Conservation (phyloP, 768 basidiomycete species). For the Dentipellis sp. region DNA sequence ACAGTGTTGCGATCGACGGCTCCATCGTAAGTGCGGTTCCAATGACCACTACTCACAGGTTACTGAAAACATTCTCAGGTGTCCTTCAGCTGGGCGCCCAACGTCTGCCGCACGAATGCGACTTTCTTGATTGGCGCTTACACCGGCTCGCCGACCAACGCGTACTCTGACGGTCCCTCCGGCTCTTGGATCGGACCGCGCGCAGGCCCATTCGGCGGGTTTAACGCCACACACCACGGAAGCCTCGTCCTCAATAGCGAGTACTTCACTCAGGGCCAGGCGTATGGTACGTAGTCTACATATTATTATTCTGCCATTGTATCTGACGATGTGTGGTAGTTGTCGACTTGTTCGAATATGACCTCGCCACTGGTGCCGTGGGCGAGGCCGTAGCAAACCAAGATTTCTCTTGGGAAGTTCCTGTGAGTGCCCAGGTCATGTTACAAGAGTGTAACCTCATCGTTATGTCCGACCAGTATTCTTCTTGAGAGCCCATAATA, state of each 20-base stretch:
- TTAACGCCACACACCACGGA: background rate
- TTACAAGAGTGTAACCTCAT: too few relatives aligned
- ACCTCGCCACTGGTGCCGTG: background rate
- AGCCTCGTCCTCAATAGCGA: background rate
- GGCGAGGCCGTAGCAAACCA: background rate
- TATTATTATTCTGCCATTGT: too few relatives aligned
- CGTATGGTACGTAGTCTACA: background rate
- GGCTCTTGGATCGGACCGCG: background rate
- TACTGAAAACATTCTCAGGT: background rate
- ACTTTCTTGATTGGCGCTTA: background rate
- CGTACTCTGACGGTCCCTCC: background rate
- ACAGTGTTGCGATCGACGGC: background rate
- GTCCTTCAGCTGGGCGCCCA: background rate
- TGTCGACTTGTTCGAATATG: background rate
- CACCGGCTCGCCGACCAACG: background rate
- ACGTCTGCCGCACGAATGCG: background rate
- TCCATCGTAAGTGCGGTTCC: background rate
- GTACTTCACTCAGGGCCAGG: background rate
- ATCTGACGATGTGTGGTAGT: background rate
- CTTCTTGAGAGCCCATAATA: too few relatives aligned
- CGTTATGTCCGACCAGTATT: too few relatives aligned
- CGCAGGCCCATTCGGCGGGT: background rate
- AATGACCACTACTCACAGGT: background rate
- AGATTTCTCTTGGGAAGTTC: background rate
- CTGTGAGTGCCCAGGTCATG: too few relatives aligned